Evolutionary conservation across 78 protist genomes (phyloP).

Genomic region (Mastigamoeba balamuthi): DNA sequence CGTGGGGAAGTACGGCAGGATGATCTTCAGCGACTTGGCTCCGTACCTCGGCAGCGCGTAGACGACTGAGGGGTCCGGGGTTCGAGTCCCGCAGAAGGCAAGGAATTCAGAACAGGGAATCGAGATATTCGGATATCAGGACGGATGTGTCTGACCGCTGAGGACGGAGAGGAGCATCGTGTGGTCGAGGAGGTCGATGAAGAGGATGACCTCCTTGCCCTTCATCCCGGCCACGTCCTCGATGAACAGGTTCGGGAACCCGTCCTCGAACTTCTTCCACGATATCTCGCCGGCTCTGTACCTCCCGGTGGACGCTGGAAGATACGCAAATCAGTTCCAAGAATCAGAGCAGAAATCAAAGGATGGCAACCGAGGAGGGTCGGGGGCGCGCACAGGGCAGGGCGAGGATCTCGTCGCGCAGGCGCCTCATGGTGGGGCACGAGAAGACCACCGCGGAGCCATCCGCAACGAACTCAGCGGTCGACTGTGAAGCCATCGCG

Average conservation of each 20-base stretch:
- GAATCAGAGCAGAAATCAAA: neutral
- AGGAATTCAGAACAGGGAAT: neutral
- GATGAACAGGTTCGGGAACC: slow-evolving; percentile 2
- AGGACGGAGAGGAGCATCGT: neutral
- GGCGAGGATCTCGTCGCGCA: neutral
- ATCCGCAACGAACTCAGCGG: too few species aligned
- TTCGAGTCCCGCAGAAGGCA: neutral
- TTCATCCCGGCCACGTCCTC: neutral
- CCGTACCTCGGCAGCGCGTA: slow-evolving; percentile 6
- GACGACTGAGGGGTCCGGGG: neutral
- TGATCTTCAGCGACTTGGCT: neutral
- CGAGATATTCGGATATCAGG: neutral
- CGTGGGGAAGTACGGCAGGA: slow-evolving; percentile 42
- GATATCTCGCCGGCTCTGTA: neutral
- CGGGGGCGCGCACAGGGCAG: neutral
- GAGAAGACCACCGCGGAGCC: neutral
- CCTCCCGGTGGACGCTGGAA: neutral
- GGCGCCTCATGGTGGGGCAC: neutral
- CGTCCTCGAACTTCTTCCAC: neutral
- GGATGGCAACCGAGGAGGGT: neutral
- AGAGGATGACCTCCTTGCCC: neutral
- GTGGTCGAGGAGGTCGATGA: neutral
- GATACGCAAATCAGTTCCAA: neutral
- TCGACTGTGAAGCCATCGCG: too few species aligned
- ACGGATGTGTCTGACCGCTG: neutral